Evolutionary conservation across 768 basidiomycete species (phyloP), one percentile per base, ranked within the genome.

Genomic region (Trametes cubensis): DNA sequence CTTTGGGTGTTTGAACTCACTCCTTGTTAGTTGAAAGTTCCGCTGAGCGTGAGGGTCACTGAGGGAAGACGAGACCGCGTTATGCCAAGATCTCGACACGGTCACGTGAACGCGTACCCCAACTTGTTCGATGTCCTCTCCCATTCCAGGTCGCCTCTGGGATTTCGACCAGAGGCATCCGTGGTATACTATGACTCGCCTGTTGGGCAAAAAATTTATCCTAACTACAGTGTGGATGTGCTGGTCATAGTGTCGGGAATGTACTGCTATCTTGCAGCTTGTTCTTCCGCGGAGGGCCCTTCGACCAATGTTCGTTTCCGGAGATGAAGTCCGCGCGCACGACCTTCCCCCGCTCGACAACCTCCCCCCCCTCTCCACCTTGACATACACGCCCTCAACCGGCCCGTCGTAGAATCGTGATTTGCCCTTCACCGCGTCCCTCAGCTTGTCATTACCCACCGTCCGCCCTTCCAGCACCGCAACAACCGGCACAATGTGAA

Each of bases 271-370:
- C 54, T 55, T 34, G 44, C 15, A 56, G 45, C 39, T 45, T 14
- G 64, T 82, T 82, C 6, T 77, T 59, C 30, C 71, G 70, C 15
- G 81, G 41, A 38, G 71, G 73, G 0, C 79, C 81, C 68, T 74
- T 79, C 11, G 77, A 78, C 84, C 85, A 86, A 67, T 85, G 84
- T 60, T 85, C 83, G 66, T 86, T 85, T 3, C 85, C 85, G 55
- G 84, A 76, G 64, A 86, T 85, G 63, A 87, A 86, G 69, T 85
- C 85, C 11, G 78, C 77, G 26, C 85, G 73, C 13, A 87, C 85
- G 5, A 86, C 78, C 71, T 87, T 86, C 4, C 81, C 81, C 58
- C 85, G 75, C 23, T 73, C 66, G 8, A 79, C 67, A 0, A 84
- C 81, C 47, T 53, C 70, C 1, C 75, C 73, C 72, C 70, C 42